Evolutionary conservation across 495 filamentous ascomycete genomes (phyloP), one percentile per base, ranked within the genome.

Genomic region (Aspergillus funiculosus): DNA sequence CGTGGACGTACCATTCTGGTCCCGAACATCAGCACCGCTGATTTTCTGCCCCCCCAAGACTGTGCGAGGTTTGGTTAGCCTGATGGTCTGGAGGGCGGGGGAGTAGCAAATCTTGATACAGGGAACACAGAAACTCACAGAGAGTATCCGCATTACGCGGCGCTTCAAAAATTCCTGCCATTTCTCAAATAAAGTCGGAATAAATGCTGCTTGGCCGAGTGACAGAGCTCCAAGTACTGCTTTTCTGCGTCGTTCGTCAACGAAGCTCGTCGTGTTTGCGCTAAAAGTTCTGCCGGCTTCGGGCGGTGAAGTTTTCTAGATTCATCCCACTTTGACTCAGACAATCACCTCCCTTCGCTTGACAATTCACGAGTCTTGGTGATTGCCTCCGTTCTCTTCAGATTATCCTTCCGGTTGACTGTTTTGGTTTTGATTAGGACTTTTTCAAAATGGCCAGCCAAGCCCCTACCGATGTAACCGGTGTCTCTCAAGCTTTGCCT

Each of bases 31-130:
- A 53, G 86, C 73, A 60, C 92, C 92, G 50, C 84, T 94, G 67
- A 95, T 91, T 81, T 95, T 95, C 73, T 84, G 77, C 59, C 89
- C 89, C 52, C 89, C 89, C 52, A 95, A 80, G 72, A 95, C 85
- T 85, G 62, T 62, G 62, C 53, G 57, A 66, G 60, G 51, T 36
- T 53, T 41, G 34, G 56, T 70, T 46, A 63, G 63, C 46, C 52
- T 25, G 18, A 50, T 38, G 44, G 17, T 61, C 43, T 46, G 50
- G 39, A 46, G 53, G 53, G 45, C 42, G 34, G 28, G 30, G 35
- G 29, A 26, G 28, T 43, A 6, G 39, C 22, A 8, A 17, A 48
- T 21, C 13, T 6, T 32, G 5, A 7, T 14, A 24, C 11, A 20
- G 5, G 27, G 26, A 2, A 8, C 2, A 8, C 3, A 19, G 45